Percentiles rank a stretch among this genome's conserved stretches.
phyloP scores from a whole-genome alignment of 805 yeast species.

The Sugiyamaella valdiviana region DNA sequence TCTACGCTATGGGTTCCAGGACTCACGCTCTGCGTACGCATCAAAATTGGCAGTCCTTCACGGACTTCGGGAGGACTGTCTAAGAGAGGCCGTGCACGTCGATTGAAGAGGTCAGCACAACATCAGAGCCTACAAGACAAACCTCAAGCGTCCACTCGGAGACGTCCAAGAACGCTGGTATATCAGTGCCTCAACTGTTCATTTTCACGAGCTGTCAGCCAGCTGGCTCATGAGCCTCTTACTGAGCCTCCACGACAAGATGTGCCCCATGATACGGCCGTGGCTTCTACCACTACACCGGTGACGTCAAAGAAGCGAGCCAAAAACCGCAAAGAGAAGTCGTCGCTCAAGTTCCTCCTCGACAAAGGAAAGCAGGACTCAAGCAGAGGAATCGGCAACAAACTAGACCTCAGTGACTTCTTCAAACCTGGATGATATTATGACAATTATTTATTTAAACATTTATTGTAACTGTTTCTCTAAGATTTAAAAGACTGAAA shows the following conservation, averaged over 20 bases:
- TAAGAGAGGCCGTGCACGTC: not conserved
- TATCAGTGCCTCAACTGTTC: not conserved
- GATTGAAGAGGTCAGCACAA: not conserved
- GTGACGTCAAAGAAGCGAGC: conserved; percentile 11
- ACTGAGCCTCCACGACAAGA: not conserved
- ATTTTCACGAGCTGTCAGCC: not conserved
- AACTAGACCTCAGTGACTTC: conserved; percentile 3
- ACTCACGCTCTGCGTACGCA: conserved; percentile 13
- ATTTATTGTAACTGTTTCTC: not conserved
- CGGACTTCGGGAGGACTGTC: conserved; percentile 5
- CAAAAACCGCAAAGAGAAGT: conserved; percentile 9
- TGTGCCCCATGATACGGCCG: not conserved
- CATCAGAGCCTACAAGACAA: not conserved
- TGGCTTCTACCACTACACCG: not conserved
- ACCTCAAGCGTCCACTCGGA: too few relatives aligned
- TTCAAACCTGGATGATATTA: conserved; percentile 5
- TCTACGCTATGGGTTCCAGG: conserved; percentile 18
- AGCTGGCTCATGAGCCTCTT: not conserved
- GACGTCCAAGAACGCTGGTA: not conserved
- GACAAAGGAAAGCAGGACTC: conserved; percentile 4
- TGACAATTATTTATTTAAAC: not conserved
- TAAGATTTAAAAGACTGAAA: not conserved
- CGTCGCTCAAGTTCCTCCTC: conserved; percentile 12
- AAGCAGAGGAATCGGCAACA: not conserved
- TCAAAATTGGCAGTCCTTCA: not conserved